Conservation (phyloP, 2,329 filamentous ascomycete species). For the Gremmenia infestans region DNA sequence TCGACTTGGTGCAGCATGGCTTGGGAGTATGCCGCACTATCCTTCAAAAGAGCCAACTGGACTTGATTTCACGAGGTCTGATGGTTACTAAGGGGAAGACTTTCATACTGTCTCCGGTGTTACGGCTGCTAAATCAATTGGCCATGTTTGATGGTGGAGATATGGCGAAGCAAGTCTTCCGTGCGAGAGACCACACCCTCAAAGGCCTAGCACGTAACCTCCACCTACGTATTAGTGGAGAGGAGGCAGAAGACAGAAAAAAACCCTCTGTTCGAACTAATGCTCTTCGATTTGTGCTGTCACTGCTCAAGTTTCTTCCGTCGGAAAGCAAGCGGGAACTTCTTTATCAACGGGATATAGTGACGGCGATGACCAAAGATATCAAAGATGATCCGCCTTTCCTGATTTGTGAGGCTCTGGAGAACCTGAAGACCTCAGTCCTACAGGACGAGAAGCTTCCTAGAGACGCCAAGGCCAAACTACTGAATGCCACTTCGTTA, state of each 20-base stretch:
- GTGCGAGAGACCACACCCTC: constrained; percentile 72
- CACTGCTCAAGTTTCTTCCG: constrained; percentile 73
- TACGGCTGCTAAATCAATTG: constrained; percentile 83
- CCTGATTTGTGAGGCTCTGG: constrained; percentile 69
- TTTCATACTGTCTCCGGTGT: constrained; percentile 80
- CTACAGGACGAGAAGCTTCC: constrained; percentile 70
- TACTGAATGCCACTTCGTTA: constrained; percentile 71
- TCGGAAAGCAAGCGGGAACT: constrained; percentile 76
- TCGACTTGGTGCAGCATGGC: constrained; percentile 72
- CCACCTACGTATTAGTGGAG: constrained; percentile 57
- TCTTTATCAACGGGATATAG: constrained; percentile 66
- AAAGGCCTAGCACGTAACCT: constrained; percentile 78
- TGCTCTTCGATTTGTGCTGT: constrained; percentile 74
- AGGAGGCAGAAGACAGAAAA: constrained; percentile 57
- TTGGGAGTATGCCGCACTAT: constrained; percentile 75
- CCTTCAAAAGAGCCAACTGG: constrained; percentile 73
- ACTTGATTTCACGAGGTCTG: constrained; percentile 73
- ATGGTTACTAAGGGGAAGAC: constrained; percentile 78
- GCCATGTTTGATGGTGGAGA: constrained; percentile 80
- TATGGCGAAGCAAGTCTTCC: constrained; percentile 71
- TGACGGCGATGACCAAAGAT: constrained; percentile 67
- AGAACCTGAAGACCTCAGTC: constrained; percentile 63
- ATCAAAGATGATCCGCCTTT: constrained; percentile 73
- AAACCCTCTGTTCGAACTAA: constrained; percentile 79
- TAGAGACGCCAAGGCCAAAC: constrained; percentile 66